A percentile compares a stretch with the other conserved stretches of the same genome.
phyloP scores from a whole-genome alignment of 2,329 filamentous ascomycete species.

The Colletotrichum noveboracense region DNA sequence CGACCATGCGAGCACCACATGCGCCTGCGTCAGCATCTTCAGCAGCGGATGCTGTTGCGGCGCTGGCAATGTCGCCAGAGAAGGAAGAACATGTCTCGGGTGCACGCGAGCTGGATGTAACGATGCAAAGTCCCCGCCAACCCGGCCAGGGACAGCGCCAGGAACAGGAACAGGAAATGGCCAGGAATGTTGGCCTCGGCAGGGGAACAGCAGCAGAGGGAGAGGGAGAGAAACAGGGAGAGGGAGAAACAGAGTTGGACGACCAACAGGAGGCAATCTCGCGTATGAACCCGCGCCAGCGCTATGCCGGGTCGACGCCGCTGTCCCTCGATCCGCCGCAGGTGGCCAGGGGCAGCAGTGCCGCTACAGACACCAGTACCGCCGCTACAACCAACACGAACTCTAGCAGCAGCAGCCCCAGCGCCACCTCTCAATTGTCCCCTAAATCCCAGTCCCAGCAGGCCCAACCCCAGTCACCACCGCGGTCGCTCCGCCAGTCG shows the following conservation, averaged over 20 bases:
- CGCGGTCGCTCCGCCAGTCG: background rate
- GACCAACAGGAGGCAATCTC: background rate
- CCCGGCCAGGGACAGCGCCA: background rate
- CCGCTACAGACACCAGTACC: background rate
- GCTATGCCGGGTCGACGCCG: slow-evolving; percentile 22
- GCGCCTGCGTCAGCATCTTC: background rate
- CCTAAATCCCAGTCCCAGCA: slow-evolving; percentile 1
- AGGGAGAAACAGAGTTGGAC: background rate
- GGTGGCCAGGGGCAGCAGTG: slow-evolving; percentile 11
- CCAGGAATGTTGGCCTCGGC: background rate
- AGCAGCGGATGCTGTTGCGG: background rate
- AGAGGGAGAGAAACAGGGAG: background rate
- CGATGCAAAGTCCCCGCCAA: background rate
- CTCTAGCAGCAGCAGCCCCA: background rate
- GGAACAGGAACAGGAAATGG: background rate
- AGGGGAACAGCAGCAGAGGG: background rate
- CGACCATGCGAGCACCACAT: background rate
- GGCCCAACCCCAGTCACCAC: background rate
- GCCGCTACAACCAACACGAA: background rate
- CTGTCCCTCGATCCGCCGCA: slow-evolving; percentile 18
- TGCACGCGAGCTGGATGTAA: slow-evolving; percentile 3
- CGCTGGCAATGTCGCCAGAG: background rate
- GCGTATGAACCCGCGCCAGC: slow-evolving; percentile 7
- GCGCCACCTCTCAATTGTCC: background rate
- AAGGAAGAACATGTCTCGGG: slow-evolving; percentile 16